Evolutionary conservation across 2,329 filamentous ascomycete genomes (phyloP), one percentile per base, ranked within the genome.

Genomic region (Fonsecaea erecta): DNA sequence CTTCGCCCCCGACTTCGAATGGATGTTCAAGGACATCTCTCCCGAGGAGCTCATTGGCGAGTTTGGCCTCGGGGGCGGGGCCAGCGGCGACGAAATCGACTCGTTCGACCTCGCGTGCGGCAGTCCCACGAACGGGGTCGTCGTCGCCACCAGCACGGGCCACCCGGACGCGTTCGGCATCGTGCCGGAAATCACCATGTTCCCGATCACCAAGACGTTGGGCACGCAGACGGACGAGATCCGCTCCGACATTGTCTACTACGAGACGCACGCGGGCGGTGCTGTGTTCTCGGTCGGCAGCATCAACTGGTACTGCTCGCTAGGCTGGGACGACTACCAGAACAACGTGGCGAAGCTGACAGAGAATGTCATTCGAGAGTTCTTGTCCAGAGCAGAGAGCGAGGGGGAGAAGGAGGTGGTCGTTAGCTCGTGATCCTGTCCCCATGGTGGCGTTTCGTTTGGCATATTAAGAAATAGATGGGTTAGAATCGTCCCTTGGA

Each of bases 11-110:
- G 56, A 66, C 34, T 60, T 73, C 24, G 63, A 58, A 21, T 70
- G 65, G 51, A 52, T 73, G 43, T 73, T 70, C 40, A 57, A 68
- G 16, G 70, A 68, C 30, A 65, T 74, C 2, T 55, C 69, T 34
- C 54, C 62, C 12, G 68, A 66, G 8, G 68, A 60, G 11, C 66
- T 69, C n/a, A 72, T 71, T 30, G 71, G 72, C 14, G 67, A 73
- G 43, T 55, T 72, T 12, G 70, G 71, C 2, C 73, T 77, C 14
- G 74, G 73, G 1, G 74, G 74, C 11, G 74, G 75, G 21, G 75
- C 74, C 8, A 73, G 70, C 55, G 76, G 75, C 14, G 76, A 78
- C 40, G 76, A 78, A 65, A 75, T 78, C 55, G 77, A 78, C 67
- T 69, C 75, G 3, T 63, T 75, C n/a, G 76, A 78, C 56, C 69